Percentiles rank a stretch among this genome's conserved stretches.
phyloP scores from a whole-genome alignment of 2,329 filamentous ascomycete species.

The Ilyonectria destructans region DNA sequence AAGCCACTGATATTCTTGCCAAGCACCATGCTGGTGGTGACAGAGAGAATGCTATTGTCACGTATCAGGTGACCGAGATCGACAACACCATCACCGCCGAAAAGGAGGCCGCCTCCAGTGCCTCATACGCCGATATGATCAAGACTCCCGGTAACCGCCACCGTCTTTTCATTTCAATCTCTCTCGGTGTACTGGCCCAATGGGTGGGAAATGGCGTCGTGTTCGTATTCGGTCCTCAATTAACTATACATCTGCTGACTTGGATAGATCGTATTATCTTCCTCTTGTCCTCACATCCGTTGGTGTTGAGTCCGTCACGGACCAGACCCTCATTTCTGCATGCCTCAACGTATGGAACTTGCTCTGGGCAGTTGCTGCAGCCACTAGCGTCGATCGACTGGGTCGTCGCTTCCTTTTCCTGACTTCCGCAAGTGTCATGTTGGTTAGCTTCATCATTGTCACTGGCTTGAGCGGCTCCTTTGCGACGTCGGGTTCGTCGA shows the following conservation, averaged over 20 bases:
- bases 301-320: constrained; percentile 56
- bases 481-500: constrained; percentile 44
- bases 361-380: constrained; percentile 52
- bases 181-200: constrained; percentile 51
- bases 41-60: constrained; percentile 54
- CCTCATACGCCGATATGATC: constrained; percentile 38
- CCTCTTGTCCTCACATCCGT: constrained; percentile 57
- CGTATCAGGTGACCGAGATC: constrained; percentile 59
- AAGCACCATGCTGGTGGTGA: constrained; percentile 61
- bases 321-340: constrained; percentile 60
- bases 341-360: constrained; percentile 59
- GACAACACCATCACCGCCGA: constrained; percentile 53
- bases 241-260: no score
- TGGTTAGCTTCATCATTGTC: constrained; percentile 55
- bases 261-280: constrained; percentile 47
- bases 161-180: constrained; percentile 41
- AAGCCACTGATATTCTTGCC: constrained; percentile 56
- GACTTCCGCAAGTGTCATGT: constrained; percentile 54
- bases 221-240: no score
- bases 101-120: constrained; percentile 37
- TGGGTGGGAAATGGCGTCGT: constrained; percentile 46
- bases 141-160: constrained; percentile 40
- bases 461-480: constrained; percentile 58
- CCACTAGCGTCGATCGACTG: constrained; percentile 58
- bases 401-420: constrained; percentile 61